phyloP scores from a whole-genome alignment of 2,329 filamentous ascomycete genomes.

The Rachicladosporium sp. region DNA sequence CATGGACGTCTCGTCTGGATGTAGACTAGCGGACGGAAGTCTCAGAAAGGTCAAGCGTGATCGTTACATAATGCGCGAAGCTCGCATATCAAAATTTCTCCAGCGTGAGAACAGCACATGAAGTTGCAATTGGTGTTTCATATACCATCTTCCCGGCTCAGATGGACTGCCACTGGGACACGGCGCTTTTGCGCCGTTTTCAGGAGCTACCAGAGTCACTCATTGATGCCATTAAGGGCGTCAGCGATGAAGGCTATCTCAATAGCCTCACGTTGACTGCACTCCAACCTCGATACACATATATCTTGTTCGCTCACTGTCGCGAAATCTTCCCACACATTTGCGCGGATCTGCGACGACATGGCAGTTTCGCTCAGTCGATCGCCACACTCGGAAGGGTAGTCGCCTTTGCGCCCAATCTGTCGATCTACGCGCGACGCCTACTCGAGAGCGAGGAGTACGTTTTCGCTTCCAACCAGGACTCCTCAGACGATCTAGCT shows the following conservation, averaged over 20 bases:
- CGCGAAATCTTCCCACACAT: slow-evolving; percentile 68
- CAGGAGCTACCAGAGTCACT: slow-evolving; percentile 58
- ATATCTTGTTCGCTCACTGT: slow-evolving; percentile 62
- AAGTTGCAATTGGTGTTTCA: no score
- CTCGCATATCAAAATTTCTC: no score
- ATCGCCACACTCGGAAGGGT: slow-evolving; percentile 66
- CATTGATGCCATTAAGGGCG: slow-evolving; percentile 51
- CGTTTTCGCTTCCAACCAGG: slow-evolving; percentile 3
- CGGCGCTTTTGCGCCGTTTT: slow-evolving; percentile 24
- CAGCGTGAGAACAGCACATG: no score
- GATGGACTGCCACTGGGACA: slow-evolving; percentile 23
- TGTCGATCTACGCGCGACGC: slow-evolving; percentile 36
- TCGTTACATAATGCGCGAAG: no score
- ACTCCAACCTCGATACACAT: slow-evolving; percentile 57
- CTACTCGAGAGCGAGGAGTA: slow-evolving; percentile 12
- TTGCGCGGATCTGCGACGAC: slow-evolving; percentile 40
- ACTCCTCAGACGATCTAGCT: slow-evolving; percentile 10
- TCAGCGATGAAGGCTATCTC: slow-evolving; percentile 54
- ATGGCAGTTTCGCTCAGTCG: slow-evolving; percentile 27
- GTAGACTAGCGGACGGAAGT: no score
- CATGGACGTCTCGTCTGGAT: no score
- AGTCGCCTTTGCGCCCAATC: slow-evolving; percentile 67
- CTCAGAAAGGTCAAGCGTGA: no score
- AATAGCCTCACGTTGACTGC: slow-evolving; percentile 58
- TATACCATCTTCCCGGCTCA: neutral